Evolutionary conservation across 805 yeast species (phyloP).

Genomic region (Kodamaea leandrae): DNA sequence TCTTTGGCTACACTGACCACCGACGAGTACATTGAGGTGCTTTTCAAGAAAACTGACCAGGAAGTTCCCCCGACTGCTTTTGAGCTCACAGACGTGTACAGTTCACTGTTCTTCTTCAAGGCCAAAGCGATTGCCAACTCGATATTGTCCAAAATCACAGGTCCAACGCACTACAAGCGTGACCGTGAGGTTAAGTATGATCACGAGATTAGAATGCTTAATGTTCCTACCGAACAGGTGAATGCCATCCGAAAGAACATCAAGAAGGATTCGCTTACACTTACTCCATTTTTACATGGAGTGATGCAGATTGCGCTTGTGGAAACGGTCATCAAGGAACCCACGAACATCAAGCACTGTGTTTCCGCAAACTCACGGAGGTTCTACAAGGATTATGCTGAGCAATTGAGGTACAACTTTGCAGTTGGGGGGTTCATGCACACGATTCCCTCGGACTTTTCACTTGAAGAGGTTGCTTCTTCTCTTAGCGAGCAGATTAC

Average conservation of each 20-base stretch:
- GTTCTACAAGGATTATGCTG: not conserved
- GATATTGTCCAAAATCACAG: not conserved
- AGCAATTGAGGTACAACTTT: slow-evolving; percentile 1
- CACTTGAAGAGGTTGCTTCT: not conserved
- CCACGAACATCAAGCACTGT: not conserved
- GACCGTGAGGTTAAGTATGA: not conserved
- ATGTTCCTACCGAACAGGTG: not conserved
- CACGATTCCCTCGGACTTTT: not conserved
- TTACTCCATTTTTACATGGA: slow-evolving; percentile 4
- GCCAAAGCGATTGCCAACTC: not conserved
- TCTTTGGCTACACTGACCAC: not conserved
- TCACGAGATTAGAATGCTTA: not conserved
- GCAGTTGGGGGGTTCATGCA: slow-evolving; percentile 4
- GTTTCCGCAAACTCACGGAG: slow-evolving; percentile 1
- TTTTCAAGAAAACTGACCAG: not conserved
- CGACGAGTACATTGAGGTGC: not conserved
- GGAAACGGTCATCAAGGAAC: not conserved
- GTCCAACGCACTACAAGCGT: not conserved
- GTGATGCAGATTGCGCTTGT: slow-evolving; percentile 1
- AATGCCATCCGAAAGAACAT: not conserved
- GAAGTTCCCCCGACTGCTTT: not conserved
- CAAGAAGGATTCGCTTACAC: not conserved
- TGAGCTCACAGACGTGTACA: not conserved
- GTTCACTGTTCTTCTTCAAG: not conserved
- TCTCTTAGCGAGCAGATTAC: not conserved